phyloP scores from a whole-genome alignment of 257 asterid genomes.

The Scutellaria galericulata region DNA sequence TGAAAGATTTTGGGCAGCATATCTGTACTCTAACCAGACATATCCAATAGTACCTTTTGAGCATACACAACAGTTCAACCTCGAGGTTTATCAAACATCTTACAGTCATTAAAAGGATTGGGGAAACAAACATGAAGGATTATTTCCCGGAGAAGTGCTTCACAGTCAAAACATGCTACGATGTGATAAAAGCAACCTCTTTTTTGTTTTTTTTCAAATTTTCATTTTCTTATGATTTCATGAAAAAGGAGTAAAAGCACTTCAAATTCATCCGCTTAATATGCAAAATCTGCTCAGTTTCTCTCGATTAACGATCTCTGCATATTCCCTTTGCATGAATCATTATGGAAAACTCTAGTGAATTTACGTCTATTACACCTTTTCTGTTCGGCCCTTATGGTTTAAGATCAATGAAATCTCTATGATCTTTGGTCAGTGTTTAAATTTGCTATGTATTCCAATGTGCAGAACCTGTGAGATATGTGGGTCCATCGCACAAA shows the following conservation, averaged over 20 bases:
- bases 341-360: too few relatives aligned
- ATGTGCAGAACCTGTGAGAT: constrained; percentile 76
- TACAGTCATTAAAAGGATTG: too few relatives aligned
- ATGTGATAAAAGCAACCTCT: neutral
- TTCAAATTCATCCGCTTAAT: too few relatives aligned
- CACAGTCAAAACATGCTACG: neutral
- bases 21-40: neutral
- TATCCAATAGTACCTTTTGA: neutral
- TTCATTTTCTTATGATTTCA: neutral
- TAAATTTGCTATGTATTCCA: neutral
- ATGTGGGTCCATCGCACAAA: constrained; percentile 70
- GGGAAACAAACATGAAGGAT: too few relatives aligned
- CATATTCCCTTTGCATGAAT: neutral
- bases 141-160: neutral
- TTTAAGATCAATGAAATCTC: neutral
- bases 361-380: too few relatives aligned
- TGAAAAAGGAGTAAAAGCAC: too few relatives aligned
- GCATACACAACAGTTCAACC: neutral
- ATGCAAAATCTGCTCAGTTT: too few relatives aligned
- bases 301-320: too few relatives aligned
- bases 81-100: neutral
- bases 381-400: too few relatives aligned
- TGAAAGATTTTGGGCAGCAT: neutral
- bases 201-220: neutral
- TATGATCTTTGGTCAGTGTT: neutral